Conservation (phyloP, 1,284 basidiomycete species). For the Moniliella sp. region DNA sequence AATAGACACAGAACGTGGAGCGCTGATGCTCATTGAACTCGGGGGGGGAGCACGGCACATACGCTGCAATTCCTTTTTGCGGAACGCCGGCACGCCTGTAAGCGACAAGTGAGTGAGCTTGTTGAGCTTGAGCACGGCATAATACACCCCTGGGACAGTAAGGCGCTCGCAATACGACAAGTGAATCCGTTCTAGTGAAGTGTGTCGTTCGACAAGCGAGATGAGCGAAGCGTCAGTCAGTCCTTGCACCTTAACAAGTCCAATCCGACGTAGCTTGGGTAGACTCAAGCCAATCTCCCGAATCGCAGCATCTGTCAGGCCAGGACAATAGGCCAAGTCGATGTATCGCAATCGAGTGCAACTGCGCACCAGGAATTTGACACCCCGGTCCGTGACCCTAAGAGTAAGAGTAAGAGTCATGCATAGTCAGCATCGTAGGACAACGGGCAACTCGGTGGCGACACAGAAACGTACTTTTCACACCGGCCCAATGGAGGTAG, state of each 20-base stretch:
- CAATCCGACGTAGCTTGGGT: constrained; percentile 76
- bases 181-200: constrained; percentile 72
- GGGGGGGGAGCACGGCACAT: constrained; percentile 81
- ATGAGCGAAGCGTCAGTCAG: constrained; percentile 82
- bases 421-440: too few relatives aligned
- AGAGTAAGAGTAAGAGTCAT: constrained; percentile 13
- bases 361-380: constrained; percentile 57
- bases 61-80: constrained; percentile 58
- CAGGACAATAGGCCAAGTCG: constrained; percentile 82
- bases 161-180: constrained; percentile 93
- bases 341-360: constrained; percentile 89
- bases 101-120: constrained; percentile 77
- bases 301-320: constrained; percentile 77
- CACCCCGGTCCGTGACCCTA: constrained; percentile 70
- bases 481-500: constrained; percentile 86
- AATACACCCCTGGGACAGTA: constrained; percentile 69
- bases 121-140: constrained; percentile 61
- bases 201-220: constrained; percentile 50
- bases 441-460: constrained; percentile 1
- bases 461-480: too few relatives aligned
- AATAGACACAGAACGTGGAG: constrained; percentile 87
- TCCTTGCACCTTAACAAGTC: constrained; percentile 69
- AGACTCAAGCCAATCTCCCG: constrained; percentile 62
- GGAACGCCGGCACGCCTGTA: constrained; percentile 79
- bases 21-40: constrained; percentile 80